Evolutionary conservation across 2,329 filamentous ascomycete species (phyloP).

Genomic region (Curvularia sp.): DNA sequence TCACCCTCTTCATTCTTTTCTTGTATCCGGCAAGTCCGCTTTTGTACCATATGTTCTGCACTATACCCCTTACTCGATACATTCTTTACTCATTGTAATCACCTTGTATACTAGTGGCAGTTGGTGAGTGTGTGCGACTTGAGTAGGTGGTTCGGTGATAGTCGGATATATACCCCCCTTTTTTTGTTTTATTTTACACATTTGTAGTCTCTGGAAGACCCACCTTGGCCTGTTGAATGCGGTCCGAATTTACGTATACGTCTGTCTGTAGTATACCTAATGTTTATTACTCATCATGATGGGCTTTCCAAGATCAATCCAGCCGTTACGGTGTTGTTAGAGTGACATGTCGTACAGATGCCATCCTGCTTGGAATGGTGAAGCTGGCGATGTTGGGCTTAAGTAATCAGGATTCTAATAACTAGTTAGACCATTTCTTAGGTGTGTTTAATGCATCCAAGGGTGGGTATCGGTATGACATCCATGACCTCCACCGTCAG

Average conservation of each 20-base stretch:
- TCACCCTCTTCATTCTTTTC: conserved; percentile 26
- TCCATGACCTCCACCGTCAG: not conserved
- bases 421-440: not conserved
- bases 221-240: conserved; percentile 18
- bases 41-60: conserved; percentile 15
- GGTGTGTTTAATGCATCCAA: not conserved
- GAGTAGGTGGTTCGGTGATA: conserved; percentile 5
- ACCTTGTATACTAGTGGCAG: conserved; percentile 16
- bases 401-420: not conserved
- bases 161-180: conserved; percentile 24
- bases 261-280: conserved; percentile 25
- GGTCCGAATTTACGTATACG: conserved; percentile 31
- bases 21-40: conserved; percentile 38
- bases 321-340: not conserved
- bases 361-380: not conserved
- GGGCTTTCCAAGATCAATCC: conserved; percentile 6
- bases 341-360: not conserved
- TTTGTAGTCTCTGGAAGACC: conserved; percentile 21
- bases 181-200: conserved; percentile 9
- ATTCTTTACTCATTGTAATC: conserved; percentile 20
- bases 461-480: not conserved
- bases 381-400: not conserved
- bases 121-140: conserved; percentile 1
- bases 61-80: conserved; percentile 17
- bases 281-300: conserved; percentile 21